Conservation (phyloP, 1,284 basidiomycete species). For the Anthracocystis setariae region DNA sequence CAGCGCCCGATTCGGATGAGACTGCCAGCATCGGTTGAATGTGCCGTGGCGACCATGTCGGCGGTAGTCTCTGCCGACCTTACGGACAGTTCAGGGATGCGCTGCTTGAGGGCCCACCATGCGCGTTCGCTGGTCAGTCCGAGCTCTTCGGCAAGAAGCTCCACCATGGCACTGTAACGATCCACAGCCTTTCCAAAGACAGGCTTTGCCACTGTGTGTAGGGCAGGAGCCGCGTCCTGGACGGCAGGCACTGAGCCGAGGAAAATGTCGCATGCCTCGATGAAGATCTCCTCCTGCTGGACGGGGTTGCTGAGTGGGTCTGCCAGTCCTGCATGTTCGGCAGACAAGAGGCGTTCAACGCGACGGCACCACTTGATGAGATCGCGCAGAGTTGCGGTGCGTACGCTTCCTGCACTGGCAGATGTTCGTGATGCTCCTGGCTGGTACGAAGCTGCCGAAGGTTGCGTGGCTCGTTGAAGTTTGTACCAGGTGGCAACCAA, state of each 20-base stretch:
- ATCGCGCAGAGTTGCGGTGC: slow-evolving; percentile 77
- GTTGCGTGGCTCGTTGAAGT: slow-evolving; percentile 38
- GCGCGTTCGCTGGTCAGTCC: slow-evolving; percentile 57
- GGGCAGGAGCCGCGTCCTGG: slow-evolving; percentile 5
- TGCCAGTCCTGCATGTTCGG: slow-evolving; percentile 15
- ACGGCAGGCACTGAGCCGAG: slow-evolving; percentile 74
- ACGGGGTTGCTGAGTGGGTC: slow-evolving; percentile 74
- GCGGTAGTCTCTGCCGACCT: slow-evolving; percentile 11
- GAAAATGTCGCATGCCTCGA: slow-evolving; percentile 91
- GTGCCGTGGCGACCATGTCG: background rate
- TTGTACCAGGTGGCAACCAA: slow-evolving; percentile 58
- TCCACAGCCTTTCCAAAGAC: slow-evolving; percentile 38
- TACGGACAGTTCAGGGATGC: slow-evolving; percentile 56
- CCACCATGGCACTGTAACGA: slow-evolving; percentile 41
- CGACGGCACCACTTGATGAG: slow-evolving; percentile 87
- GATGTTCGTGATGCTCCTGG: slow-evolving; percentile 5
- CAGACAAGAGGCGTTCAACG: slow-evolving; percentile 72
- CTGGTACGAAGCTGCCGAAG: slow-evolving; percentile 23
- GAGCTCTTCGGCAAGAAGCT: slow-evolving; percentile 52
- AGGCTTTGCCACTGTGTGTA: slow-evolving; percentile 4
- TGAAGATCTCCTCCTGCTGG: slow-evolving; percentile 86
- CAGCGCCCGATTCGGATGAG: slow-evolving; percentile 43
- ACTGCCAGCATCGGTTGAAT: slow-evolving; percentile 8
- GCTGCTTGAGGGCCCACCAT: slow-evolving; percentile 51
- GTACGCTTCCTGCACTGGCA: slow-evolving; percentile 31